These are phyloP conservation scores for Chlamydomonas urium DNA, from an alignment of 139 green algal genomes.

Conservation along the genomic window DNA sequence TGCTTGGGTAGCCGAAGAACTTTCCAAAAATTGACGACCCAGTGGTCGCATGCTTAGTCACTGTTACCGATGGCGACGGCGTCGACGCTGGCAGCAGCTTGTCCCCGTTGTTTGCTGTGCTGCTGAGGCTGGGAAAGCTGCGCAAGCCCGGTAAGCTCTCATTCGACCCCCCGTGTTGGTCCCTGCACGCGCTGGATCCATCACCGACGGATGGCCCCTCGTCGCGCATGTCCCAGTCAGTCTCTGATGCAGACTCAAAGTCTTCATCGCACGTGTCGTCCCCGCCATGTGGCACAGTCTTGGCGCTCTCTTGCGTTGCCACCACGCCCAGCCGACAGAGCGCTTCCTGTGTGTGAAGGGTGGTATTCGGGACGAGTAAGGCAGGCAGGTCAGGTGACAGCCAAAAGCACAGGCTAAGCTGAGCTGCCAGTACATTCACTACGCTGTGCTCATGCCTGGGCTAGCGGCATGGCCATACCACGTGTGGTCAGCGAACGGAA, in stretches of 20 bases:
- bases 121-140: too few relatives aligned
- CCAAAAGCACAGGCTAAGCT: too few relatives aligned
- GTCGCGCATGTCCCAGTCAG: slow-evolving; percentile 5
- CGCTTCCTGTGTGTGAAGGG: background rate
- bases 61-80: background rate
- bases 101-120: background rate
- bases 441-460: too few relatives aligned
- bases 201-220: background rate
- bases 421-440: too few relatives aligned
- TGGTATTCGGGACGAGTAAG: background rate
- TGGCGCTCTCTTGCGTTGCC: background rate
- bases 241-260: slow-evolving; percentile 19
- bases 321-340: background rate
- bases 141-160: background rate
- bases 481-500: background rate
- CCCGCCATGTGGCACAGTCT: background rate
- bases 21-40: background rate
- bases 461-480: background rate
- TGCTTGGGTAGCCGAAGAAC: background rate
- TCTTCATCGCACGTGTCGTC: slow-evolving; percentile 3
- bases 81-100: background rate
- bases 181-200: background rate
- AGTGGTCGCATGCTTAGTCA: background rate
- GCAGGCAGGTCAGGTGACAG: background rate
- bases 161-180: background rate